Conservation (phyloP, 768 basidiomycete species). For the Russula sp. region DNA sequence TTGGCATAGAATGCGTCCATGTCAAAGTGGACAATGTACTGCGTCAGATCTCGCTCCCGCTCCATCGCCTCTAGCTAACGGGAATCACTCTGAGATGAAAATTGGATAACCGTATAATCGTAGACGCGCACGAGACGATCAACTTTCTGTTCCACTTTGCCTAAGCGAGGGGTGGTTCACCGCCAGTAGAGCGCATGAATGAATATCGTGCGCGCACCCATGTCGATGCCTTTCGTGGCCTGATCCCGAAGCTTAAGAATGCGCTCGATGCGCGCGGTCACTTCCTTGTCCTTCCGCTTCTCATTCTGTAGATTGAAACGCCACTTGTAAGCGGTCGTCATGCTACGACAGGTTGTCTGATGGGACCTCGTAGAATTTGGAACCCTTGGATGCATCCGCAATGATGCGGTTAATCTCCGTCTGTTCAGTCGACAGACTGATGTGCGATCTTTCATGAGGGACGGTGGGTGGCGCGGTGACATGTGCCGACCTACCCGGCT, state of each 20-base stretch:
- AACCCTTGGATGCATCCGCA: slow-evolving; percentile 86
- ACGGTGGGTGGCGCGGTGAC: not conserved
- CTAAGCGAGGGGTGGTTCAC: slow-evolving; percentile 30
- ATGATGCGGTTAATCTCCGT: slow-evolving; percentile 84
- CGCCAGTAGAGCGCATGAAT: not conserved
- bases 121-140: slow-evolving; percentile 58
- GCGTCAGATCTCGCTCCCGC: slow-evolving; percentile 66
- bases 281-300: slow-evolving; percentile 80
- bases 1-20: slow-evolving; percentile 92
- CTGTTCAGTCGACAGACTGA: slow-evolving; percentile 67
- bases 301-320: slow-evolving; percentile 54
- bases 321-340: not conserved
- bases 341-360: not conserved
- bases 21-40: slow-evolving; percentile 89
- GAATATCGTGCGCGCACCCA: slow-evolving; percentile 37
- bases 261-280: slow-evolving; percentile 68
- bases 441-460: not conserved
- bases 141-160: slow-evolving; percentile 53
- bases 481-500: slow-evolving; percentile 57
- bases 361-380: slow-evolving; percentile 83
- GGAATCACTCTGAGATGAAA: slow-evolving; percentile 1
- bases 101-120: not conserved
- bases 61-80: slow-evolving; percentile 65
- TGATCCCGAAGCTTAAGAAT: slow-evolving; percentile 64
- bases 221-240: slow-evolving; percentile 47